Evolutionary conservation across 2,329 filamentous ascomycete genomes (phyloP).

Genomic region (Cercospora beticola): DNA sequence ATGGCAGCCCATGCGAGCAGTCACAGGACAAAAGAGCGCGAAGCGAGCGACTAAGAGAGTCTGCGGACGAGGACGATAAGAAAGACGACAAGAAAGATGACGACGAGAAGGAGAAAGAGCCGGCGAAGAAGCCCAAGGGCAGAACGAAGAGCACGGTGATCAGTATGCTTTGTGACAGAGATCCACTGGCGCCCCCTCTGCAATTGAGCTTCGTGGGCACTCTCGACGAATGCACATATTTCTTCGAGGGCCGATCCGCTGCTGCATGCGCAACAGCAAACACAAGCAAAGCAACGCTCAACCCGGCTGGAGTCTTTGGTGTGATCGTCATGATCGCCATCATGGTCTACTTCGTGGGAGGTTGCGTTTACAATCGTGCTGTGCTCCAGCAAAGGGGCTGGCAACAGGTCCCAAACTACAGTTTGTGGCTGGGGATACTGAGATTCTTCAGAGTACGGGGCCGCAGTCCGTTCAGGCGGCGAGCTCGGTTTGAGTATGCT

Average conservation of each 20-base stretch:
- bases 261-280: slow-evolving; percentile 77
- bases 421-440: slow-evolving; percentile 84
- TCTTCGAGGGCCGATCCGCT: slow-evolving; percentile 86
- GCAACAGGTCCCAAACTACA: slow-evolving; percentile 93
- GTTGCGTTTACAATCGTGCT: slow-evolving; percentile 91
- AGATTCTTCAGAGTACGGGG: slow-evolving; percentile 72
- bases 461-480: slow-evolving; percentile 10
- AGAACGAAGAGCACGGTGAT: slow-evolving; percentile 81
- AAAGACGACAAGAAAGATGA: slow-evolving; percentile 37
- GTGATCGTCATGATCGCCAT: slow-evolving; percentile 78
- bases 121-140: slow-evolving; percentile 27
- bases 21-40: slow-evolving; percentile 35
- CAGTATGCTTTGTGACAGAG: slow-evolving; percentile 88
- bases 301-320: slow-evolving; percentile 75
- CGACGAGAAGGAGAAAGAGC: slow-evolving; percentile 37
- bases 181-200: slow-evolving; percentile 67
- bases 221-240: slow-evolving; percentile 88
- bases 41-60: slow-evolving; percentile 38
- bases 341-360: slow-evolving; percentile 84
- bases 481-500: slow-evolving; percentile 14
- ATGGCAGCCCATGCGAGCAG: slow-evolving; percentile 49
- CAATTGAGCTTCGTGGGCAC: slow-evolving; percentile 77
- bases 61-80: slow-evolving; percentile 40
- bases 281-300: slow-evolving; percentile 58
- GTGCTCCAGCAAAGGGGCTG: slow-evolving; percentile 93